Conservation (phyloP, 768 basidiomycete genomes). For the Kwoniella sp. region DNA sequence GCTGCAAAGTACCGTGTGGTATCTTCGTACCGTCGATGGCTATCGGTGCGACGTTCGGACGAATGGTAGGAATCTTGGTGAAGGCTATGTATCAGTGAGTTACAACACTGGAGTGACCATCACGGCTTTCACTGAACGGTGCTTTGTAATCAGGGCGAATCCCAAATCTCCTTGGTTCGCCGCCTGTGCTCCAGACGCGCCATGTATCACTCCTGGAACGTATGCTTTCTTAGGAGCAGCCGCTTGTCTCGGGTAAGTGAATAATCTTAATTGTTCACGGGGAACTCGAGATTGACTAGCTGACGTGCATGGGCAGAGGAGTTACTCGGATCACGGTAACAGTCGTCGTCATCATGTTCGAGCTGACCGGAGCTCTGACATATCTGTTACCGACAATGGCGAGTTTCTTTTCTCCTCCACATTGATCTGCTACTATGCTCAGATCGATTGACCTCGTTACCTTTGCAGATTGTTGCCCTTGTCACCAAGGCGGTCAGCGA, state of each 20-base stretch:
- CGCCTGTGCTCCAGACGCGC: constrained; percentile 84
- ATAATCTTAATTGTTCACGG: neutral
- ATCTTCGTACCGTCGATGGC: constrained; percentile 99
- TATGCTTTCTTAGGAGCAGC: constrained; percentile 98
- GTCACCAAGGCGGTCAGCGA: constrained; percentile 98
- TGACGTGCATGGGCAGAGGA: constrained; percentile 62
- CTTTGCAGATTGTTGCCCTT: constrained; percentile 81
- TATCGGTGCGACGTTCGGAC: constrained; percentile 91
- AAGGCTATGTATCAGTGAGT: constrained; percentile 83
- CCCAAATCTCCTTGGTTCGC: constrained; percentile 84
- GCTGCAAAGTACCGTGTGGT: constrained; percentile 93
- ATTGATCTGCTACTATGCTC: too few relatives aligned
- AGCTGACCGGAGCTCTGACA: constrained; percentile 92
- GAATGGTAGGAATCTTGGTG: constrained; percentile 95
- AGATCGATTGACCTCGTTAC: neutral
- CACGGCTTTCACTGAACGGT: neutral
- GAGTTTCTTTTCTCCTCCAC: too few relatives aligned
- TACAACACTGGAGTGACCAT: neutral
- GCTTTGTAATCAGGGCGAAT: constrained; percentile 64
- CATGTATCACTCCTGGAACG: constrained; percentile 97
- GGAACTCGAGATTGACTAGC: constrained; percentile 4
- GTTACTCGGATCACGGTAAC: constrained; percentile 97
- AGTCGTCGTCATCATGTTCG: constrained; percentile 99
- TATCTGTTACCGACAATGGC: constrained; percentile 99
- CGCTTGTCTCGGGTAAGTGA: constrained; percentile 78